Evolutionary conservation across 2,329 filamentous ascomycete genomes (phyloP).

Genomic region (Fusarium sulawesiense): DNA sequence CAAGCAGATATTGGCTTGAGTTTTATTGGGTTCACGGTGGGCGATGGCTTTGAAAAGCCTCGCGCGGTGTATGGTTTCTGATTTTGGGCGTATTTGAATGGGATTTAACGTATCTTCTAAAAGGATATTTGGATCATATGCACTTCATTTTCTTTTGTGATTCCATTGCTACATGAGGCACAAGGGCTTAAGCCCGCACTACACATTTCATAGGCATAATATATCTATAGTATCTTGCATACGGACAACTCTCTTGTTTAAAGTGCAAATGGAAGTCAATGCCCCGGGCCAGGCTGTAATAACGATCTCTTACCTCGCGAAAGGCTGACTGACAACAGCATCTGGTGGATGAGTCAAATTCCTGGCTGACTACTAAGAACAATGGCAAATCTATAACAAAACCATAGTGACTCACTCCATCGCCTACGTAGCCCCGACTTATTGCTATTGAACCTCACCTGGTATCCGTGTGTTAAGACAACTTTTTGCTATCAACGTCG

Average conservation of each 20-base stretch:
- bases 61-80: constrained; percentile 24
- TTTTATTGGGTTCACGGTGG: constrained; percentile 14
- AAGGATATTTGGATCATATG: constrained; percentile 17
- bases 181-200: neutral
- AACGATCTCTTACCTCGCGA: neutral
- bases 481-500: neutral
- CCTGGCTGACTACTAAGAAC: neutral
- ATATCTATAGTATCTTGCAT: neutral
- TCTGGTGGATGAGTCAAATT: neutral
- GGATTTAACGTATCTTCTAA: constrained; percentile 16
- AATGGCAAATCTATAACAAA: neutral
- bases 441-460: neutral
- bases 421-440: neutral
- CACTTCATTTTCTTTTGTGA: constrained; percentile 19
- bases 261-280: neutral
- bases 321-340: neutral
- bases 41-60: constrained; percentile 19
- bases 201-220: neutral
- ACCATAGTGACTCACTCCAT: too few species aligned
- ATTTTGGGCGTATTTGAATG: constrained; percentile 24
- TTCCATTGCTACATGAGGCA: neutral
- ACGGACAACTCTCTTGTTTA: neutral
- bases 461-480: neutral
- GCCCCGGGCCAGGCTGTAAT: neutral
- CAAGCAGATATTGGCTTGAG: constrained; percentile 16